These are phyloP conservation scores for Lyophyllum semitale DNA, from an alignment of 768 basidiomycete genomes.

Conservation along the genomic window DNA sequence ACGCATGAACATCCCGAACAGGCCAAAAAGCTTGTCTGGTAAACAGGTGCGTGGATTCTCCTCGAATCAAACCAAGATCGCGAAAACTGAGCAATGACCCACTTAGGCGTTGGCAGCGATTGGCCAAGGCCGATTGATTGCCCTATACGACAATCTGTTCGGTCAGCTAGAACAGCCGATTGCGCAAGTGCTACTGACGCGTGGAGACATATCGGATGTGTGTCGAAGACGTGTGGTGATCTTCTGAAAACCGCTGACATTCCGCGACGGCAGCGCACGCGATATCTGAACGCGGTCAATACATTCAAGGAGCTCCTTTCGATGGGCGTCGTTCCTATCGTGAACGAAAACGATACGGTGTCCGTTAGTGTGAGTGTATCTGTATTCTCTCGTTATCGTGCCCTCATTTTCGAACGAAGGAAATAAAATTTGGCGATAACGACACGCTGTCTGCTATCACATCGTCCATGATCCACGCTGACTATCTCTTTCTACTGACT, in stretches of 20 bases:
- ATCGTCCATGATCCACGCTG: slow-evolving; percentile 95
- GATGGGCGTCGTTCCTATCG: slow-evolving; percentile 96
- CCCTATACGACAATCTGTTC: slow-evolving; percentile 96
- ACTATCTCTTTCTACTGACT: slow-evolving; percentile 94
- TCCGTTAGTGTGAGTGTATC: slow-evolving; percentile 85
- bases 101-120: slow-evolving; percentile 91
- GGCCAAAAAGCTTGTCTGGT: slow-evolving; percentile 83
- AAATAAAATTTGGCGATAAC: slow-evolving; percentile 99
- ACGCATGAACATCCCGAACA: slow-evolving; percentile 80
- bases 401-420: slow-evolving; percentile 47
- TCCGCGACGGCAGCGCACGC: slow-evolving; percentile 64
- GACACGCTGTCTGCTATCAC: slow-evolving; percentile 98
- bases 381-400: background rate
- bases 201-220: slow-evolving; percentile 98
- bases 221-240: slow-evolving; percentile 23
- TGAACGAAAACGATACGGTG: slow-evolving; percentile 98
- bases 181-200: slow-evolving; percentile 90
- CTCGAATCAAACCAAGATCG: background rate
- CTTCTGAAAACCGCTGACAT: slow-evolving; percentile 20
- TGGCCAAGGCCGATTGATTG: slow-evolving; percentile 94
- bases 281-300: slow-evolving; percentile 96
- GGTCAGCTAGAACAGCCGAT: slow-evolving; percentile 93
- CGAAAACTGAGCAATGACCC: background rate
- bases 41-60: slow-evolving; percentile 70
- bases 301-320: slow-evolving; percentile 89